Evolutionary conservation across 2,329 filamentous ascomycete genomes (phyloP).

Genomic region (Penicillium frequentans): DNA sequence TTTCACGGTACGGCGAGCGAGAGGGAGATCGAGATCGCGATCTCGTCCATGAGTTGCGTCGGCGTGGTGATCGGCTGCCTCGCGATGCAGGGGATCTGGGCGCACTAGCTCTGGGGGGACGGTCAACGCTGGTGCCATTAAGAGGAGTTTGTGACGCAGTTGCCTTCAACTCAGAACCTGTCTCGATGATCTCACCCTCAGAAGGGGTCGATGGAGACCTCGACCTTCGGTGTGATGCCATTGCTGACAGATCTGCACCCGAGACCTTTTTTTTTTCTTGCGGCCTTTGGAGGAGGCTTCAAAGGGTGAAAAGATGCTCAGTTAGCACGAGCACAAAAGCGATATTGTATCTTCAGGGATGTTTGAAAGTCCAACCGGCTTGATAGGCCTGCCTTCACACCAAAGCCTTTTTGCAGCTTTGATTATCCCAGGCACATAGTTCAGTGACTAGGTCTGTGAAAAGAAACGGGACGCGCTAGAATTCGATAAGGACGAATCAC

Average conservation of each 20-base stretch:
- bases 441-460: conserved; percentile 1
- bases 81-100: conserved; percentile 53
- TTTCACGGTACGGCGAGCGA: conserved; percentile 43
- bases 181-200: conserved; percentile 84
- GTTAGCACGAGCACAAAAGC: conserved; percentile 40
- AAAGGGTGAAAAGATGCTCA: conserved; percentile 20
- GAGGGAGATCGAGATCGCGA: conserved; percentile 41
- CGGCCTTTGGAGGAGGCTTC: conserved; percentile 29
- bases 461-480: not conserved
- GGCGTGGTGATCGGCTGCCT: conserved; percentile 57
- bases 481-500: conserved; percentile 2
- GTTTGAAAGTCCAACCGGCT: conserved; percentile 47
- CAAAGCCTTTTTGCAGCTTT: conserved; percentile 27
- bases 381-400: conserved; percentile 33
- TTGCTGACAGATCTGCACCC: conserved; percentile 21
- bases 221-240: conserved; percentile 49
- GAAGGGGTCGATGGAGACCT: conserved; percentile 66
- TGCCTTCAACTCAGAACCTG: conserved; percentile 75
- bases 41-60: conserved; percentile 53
- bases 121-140: conserved; percentile 86
- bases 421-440: conserved; percentile 20
- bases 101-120: conserved; percentile 74
- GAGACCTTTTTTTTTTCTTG: conserved; percentile 2
- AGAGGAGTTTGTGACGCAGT: conserved; percentile 73
- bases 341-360: conserved; percentile 25